Evolutionary conservation across 2,329 filamentous ascomycete genomes (phyloP).

Genomic region (Fonsecaea pedrosoi): DNA sequence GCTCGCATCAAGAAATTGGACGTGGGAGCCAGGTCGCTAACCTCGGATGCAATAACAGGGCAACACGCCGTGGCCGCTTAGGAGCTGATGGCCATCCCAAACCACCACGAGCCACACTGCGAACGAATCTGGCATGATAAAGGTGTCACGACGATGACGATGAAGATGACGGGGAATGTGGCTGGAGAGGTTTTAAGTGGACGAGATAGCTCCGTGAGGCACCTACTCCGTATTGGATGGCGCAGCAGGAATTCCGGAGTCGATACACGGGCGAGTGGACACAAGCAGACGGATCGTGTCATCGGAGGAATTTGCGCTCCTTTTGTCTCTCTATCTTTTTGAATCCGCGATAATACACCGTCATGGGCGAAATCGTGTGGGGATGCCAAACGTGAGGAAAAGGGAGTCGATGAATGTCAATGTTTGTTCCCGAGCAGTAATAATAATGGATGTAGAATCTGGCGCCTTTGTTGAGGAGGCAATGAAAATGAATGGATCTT

Average conservation of each 20-base stretch:
- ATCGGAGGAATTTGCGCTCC: neutral
- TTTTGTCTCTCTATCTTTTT: conserved; percentile 2
- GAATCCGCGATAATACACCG: conserved; percentile 9
- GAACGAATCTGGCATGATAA: conserved; percentile 3
- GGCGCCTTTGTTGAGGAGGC: neutral
- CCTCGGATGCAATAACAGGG: conserved; percentile 14
- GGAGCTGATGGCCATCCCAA: neutral
- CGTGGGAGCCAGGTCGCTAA: neutral
- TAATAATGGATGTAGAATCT: conserved; percentile 18
- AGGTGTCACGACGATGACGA: neutral
- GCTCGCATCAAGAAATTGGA: neutral
- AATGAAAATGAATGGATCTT: conserved; percentile 1
- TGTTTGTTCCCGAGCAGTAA: conserved; percentile 13
- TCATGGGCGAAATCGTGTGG: neutral
- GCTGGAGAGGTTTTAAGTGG: neutral
- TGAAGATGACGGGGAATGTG: conserved; percentile 1
- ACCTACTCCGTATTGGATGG: conserved; percentile 16
- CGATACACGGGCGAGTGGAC: conserved; percentile 7
- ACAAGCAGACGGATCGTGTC: conserved; percentile 1
- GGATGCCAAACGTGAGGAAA: conserved; percentile 7
- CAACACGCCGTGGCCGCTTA: conserved; percentile 33
- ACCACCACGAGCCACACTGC: neutral
- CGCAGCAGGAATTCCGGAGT: conserved; percentile 21
- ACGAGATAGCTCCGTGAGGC: conserved; percentile 15
- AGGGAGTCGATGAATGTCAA: conserved; percentile 11